These are phyloP conservation scores for Sporothrix phasma DNA, from an alignment of 2,329 filamentous ascomycete genomes.

Conservation along the genomic window DNA sequence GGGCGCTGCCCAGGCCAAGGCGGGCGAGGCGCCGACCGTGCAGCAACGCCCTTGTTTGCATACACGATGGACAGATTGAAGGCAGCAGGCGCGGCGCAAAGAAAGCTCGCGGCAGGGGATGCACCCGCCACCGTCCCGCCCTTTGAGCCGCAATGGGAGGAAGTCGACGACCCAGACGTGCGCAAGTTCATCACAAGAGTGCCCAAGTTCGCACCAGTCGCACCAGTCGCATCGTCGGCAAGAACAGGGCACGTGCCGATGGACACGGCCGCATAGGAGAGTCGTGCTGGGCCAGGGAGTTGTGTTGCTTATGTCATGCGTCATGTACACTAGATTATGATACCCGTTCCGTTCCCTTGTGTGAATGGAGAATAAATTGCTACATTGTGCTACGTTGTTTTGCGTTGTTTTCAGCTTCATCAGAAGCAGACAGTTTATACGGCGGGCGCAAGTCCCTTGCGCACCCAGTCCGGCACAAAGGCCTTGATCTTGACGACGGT, in stretches of 20 bases:
- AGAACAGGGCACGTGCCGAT: conserved; percentile 8
- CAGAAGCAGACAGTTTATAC: too few species aligned
- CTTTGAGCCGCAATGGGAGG: conserved; percentile 19
- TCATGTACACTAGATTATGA: conserved; percentile 9
- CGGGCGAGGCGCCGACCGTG: neutral
- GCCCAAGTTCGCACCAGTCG: conserved; percentile 8
- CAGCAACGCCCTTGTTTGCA: conserved; percentile 16
- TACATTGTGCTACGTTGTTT: too few species aligned
- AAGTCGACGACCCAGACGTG: conserved; percentile 18
- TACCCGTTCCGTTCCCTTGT: conserved; percentile 6
- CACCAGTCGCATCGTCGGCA: neutral
- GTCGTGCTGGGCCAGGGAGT: neutral
- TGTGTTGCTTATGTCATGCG: neutral
- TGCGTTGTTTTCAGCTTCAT: too few species aligned
- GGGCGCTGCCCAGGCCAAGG: neutral
- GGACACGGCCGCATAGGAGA: conserved; percentile 7
- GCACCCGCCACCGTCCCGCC: conserved; percentile 7
- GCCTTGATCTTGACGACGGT: conserved; percentile 55
- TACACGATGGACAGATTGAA: conserved; percentile 18
- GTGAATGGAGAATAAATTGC: conserved; percentile 1
- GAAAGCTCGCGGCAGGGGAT: conserved; percentile 12
- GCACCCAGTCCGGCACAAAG: conserved; percentile 72
- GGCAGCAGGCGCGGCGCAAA: conserved; percentile 14
- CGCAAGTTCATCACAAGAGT: conserved; percentile 15
- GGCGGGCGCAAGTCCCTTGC: conserved; percentile 28